Evolutionary conservation across 257 asterid species (phyloP).

Genomic region (Agastache rugosa): DNA sequence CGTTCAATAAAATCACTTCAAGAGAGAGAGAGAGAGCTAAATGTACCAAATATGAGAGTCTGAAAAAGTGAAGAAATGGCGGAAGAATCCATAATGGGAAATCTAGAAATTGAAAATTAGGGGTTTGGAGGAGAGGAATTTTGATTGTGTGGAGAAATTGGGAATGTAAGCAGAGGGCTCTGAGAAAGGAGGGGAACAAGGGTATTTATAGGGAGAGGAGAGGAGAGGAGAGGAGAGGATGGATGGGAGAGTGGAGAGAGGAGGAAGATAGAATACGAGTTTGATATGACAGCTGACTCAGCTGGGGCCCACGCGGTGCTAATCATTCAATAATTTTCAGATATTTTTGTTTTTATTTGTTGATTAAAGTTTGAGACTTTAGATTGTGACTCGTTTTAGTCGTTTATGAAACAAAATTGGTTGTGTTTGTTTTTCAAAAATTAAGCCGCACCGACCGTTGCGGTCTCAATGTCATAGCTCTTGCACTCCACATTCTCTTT

Average conservation of each 20-base stretch:
- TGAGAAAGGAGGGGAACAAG: background rate
- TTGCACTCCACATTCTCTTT: no score
- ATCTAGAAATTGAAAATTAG: background rate
- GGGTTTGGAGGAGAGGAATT: background rate
- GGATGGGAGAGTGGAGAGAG: background rate
- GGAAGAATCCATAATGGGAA: conserved; percentile 43
- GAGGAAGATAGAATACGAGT: conserved; percentile 22
- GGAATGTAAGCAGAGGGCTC: conserved; percentile 23
- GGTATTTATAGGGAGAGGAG: conserved; percentile 40
- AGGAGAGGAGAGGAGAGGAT: background rate
- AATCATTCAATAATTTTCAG: conserved; percentile 19
- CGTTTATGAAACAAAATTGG: background rate
- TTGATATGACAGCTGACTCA: conserved; percentile 45
- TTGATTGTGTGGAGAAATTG: background rate
- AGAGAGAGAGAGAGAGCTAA: background rate
- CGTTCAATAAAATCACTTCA: background rate
- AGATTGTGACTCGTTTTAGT: background rate
- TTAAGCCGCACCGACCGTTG: background rate
- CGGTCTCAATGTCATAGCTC: no score
- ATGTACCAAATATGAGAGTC: conserved; percentile 52
- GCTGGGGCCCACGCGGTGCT: conserved; percentile 46
- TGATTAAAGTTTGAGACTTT: background rate
- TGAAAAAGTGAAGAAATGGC: conserved; percentile 43
- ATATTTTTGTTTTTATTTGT: background rate
- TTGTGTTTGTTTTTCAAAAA: background rate